Conservation (phyloP, 768 basidiomycete species). For the Agaricus blazei region DNA sequence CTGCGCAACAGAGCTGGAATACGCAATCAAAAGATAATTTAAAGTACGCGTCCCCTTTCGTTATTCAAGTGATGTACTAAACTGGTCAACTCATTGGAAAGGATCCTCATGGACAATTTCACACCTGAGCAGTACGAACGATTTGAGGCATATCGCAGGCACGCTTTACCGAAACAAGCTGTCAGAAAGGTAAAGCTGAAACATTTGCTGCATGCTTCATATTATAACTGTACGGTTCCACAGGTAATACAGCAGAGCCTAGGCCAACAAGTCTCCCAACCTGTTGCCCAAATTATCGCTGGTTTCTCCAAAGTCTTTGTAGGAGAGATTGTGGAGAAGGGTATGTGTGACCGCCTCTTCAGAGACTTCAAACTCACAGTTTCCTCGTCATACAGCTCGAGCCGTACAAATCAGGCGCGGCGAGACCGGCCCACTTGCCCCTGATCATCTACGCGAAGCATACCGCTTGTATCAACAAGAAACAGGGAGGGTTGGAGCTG, state of each 20-base stretch:
- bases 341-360: conserved; percentile 29
- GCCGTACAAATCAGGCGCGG: conserved; percentile 66
- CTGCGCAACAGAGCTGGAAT: conserved; percentile 77
- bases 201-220: not conserved
- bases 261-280: conserved; percentile 79
- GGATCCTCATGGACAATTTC: conserved; percentile 87
- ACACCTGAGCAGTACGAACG: conserved; percentile 80
- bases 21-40: conserved; percentile 86
- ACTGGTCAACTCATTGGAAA: conserved; percentile 20
- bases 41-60: conserved; percentile 40
- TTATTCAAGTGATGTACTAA: not conserved
- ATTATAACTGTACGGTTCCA: not conserved
- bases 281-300: conserved; percentile 84
- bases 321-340: conserved; percentile 88
- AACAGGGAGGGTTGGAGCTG: conserved; percentile 76
- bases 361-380: not conserved
- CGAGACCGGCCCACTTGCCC: conserved; percentile 76
- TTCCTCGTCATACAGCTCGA: conserved; percentile 46
- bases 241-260: conserved; percentile 82
- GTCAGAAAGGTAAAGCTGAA: conserved; percentile 60
- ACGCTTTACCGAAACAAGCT: conserved; percentile 77
- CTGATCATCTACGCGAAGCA: conserved; percentile 87
- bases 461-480: conserved; percentile 80
- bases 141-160: conserved; percentile 83
- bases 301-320: conserved; percentile 92